These are phyloP conservation scores for Sclerotiophoma versabilis DNA, from an alignment of 2,329 filamentous ascomycete species.

Conservation along the genomic window DNA sequence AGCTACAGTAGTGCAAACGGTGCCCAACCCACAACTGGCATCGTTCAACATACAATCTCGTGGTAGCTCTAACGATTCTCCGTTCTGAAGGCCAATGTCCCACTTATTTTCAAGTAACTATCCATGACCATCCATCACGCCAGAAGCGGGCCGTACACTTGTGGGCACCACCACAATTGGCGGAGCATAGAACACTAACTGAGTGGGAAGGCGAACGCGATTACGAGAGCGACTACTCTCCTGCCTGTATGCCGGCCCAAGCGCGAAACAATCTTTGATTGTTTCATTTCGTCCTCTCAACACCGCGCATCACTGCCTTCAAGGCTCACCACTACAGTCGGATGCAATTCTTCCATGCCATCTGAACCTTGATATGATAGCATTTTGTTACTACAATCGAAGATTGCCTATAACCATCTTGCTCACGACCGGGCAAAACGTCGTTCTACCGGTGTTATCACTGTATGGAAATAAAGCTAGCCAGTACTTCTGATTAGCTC, in stretches of 20 bases:
- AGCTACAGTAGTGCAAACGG: background rate
- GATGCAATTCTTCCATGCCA: background rate
- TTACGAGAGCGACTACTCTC: background rate
- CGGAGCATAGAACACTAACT: background rate
- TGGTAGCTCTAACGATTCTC: background rate
- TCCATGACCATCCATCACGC: too few relatives aligned
- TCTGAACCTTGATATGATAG: background rate
- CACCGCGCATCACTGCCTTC: background rate
- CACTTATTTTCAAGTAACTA: too few relatives aligned
- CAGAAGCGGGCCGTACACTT: slow-evolving; percentile 3
- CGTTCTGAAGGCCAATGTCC: background rate
- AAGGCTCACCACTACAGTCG: background rate
- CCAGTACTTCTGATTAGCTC: too few relatives aligned
- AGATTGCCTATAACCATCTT: too few relatives aligned
- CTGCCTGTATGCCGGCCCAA: background rate
- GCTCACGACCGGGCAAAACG: too few relatives aligned
- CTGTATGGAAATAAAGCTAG: too few relatives aligned
- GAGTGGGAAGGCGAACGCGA: background rate
- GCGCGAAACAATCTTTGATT: background rate
- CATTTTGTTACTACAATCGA: background rate
- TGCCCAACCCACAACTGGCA: background rate
- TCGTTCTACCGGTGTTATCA: too few relatives aligned
- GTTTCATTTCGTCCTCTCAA: background rate
- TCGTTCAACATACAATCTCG: background rate
- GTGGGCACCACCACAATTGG: background rate